Conservation (phyloP, 345 rosid species). For the Draba incana region DNA sequence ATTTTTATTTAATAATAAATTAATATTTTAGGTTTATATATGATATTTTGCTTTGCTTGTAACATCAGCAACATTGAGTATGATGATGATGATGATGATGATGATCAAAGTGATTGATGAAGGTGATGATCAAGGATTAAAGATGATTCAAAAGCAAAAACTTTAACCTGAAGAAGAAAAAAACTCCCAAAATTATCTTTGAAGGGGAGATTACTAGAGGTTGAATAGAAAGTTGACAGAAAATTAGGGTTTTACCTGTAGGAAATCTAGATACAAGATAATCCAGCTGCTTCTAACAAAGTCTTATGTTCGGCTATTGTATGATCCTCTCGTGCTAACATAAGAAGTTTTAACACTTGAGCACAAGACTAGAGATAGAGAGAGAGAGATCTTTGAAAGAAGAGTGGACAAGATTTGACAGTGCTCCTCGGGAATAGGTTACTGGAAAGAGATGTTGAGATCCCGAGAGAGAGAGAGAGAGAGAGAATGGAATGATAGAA, state of each 20-base stretch:
- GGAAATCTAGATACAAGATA: conserved; percentile 21
- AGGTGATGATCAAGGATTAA: conserved; percentile 18
- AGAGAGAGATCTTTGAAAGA: conserved; percentile 29
- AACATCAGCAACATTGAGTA: conserved; percentile 45
- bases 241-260: conserved; percentile 45
- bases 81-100: conserved; percentile 30
- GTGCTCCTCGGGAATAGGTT: conserved; percentile 44
- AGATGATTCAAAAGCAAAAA: conserved; percentile 16
- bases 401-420: conserved; percentile 41
- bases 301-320: neutral
- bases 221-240: conserved; percentile 7
- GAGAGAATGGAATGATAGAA: conserved; percentile 37
- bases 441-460: conserved; percentile 55
- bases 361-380: conserved; percentile 38
- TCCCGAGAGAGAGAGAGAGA: conserved; percentile 64
- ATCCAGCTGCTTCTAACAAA: conserved; percentile 29
- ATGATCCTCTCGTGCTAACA: conserved; percentile 19
- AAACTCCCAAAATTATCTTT: neutral
- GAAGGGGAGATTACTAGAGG: neutral
- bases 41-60: conserved; percentile 44
- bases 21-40: conserved; percentile 9
- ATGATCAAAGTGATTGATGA: conserved; percentile 25
- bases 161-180: conserved; percentile 19
- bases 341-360: conserved; percentile 31
- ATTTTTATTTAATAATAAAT: neutral